These are phyloP conservation scores for Ogataea zsoltii DNA, from an alignment of 805 yeast species.

Conservation along the genomic window DNA sequence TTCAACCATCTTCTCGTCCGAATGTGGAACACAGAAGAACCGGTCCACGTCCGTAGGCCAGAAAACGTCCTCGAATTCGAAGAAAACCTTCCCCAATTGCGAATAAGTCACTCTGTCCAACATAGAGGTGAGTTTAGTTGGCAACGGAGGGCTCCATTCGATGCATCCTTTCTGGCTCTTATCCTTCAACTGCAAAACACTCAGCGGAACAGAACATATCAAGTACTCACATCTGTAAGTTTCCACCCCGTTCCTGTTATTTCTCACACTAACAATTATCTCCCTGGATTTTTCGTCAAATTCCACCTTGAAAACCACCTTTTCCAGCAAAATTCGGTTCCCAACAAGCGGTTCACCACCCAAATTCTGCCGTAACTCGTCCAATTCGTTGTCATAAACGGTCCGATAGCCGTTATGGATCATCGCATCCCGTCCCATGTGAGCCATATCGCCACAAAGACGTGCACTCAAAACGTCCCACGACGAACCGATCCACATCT, in stretches of 20 bases:
- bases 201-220: conserved; percentile 51
- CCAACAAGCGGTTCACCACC: conserved; percentile 15
- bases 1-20: conserved; percentile 27
- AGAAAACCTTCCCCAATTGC: conserved; percentile 47
- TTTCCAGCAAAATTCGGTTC: conserved; percentile 22
- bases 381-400: conserved; percentile 32
- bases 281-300: conserved; percentile 21
- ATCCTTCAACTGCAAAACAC: conserved; percentile 42
- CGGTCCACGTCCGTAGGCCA: conserved; percentile 43
- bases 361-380: conserved; percentile 24
- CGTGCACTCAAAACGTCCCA: conserved; percentile 66
- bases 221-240: conserved; percentile 38
- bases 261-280: conserved; percentile 23
- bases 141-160: conserved; percentile 37
- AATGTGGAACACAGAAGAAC: conserved; percentile 32
- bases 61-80: conserved; percentile 47
- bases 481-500: conserved; percentile 77
- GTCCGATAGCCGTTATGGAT: conserved; percentile 58
- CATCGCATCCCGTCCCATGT: conserved; percentile 67
- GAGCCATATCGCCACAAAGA: conserved; percentile 40
- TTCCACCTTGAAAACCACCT: conserved; percentile 27
- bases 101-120: conserved; percentile 39
- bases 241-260: conserved; percentile 10
- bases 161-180: conserved; percentile 29
- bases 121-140: conserved; percentile 29